Evolutionary conservation across 169 alveolate species (phyloP).

Genomic region (Cystoisospora suis): DNA sequence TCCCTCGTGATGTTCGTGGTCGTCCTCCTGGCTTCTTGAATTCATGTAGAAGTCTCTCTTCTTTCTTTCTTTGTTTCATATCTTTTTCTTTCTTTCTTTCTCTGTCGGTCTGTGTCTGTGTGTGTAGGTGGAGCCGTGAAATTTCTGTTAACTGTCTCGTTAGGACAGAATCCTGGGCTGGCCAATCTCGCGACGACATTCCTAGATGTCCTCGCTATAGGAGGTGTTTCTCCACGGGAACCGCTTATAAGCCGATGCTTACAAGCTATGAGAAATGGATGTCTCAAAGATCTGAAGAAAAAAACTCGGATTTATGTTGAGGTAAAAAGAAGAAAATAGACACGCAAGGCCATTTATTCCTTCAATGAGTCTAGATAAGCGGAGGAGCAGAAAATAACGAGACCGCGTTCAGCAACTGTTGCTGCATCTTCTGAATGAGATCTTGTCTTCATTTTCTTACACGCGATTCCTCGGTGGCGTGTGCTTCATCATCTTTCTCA

Average conservation of each 20-base stretch:
- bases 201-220: not conserved
- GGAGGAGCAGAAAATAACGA: too few relatives aligned
- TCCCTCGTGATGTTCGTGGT: too few relatives aligned
- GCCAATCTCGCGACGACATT: not conserved
- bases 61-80: not conserved
- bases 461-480: too few relatives aligned
- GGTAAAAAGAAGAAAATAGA: not conserved
- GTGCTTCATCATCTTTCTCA: too few relatives aligned
- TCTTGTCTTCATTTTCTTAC: too few relatives aligned
- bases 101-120: not conserved
- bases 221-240: not conserved
- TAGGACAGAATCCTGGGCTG: not conserved
- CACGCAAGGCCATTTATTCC: too few relatives aligned
- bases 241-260: not conserved
- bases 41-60: too few relatives aligned
- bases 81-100: not conserved
- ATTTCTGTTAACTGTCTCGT: not conserved
- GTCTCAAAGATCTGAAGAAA: not conserved
- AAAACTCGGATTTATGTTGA: conserved; percentile 26
- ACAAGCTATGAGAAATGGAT: not conserved
- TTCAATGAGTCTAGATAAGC: too few relatives aligned
- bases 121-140: not conserved
- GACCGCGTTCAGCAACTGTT: too few relatives aligned
- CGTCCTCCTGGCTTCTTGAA: too few relatives aligned
- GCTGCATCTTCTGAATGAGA: too few relatives aligned